Evolutionary conservation across 257 asterid species (phyloP).

Genomic region (Fraxinus americana): DNA sequence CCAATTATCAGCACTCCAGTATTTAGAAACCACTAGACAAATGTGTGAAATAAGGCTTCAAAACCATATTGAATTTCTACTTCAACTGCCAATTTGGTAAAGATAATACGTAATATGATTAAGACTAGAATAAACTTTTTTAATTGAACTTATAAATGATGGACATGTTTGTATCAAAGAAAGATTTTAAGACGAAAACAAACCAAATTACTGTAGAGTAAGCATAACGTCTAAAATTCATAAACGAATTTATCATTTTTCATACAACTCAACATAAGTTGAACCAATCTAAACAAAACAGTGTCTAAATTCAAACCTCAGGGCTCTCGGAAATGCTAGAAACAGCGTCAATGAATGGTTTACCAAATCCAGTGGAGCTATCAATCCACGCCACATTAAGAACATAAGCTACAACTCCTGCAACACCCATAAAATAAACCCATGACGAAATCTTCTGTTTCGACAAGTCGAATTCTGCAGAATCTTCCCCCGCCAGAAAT

Average conservation of each 20-base stretch:
- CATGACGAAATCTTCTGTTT: slow-evolving; percentile 82
- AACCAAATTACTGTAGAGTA: neutral
- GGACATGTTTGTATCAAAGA: neutral
- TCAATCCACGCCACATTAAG: slow-evolving; percentile 82
- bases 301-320: slow-evolving; percentile 53
- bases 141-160: neutral
- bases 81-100: neutral
- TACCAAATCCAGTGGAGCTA: slow-evolving; percentile 79
- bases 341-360: slow-evolving; percentile 61
- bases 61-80: neutral
- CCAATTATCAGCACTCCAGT: neutral
- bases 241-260: neutral
- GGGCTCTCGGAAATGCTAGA: slow-evolving; percentile 69
- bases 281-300: neutral
- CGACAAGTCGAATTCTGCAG: slow-evolving; percentile 70
- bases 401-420: slow-evolving; percentile 69
- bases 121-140: neutral
- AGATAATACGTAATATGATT: neutral
- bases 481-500: slow-evolving; percentile 75
- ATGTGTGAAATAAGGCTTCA: neutral
- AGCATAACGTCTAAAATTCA: neutral
- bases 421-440: slow-evolving; percentile 63
- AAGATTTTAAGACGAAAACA: neutral
- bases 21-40: neutral
- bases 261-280: neutral